Base-by-base conservation (phyloP, 2,329 filamentous ascomycete species). In the Talaromyces islandicus region DNA sequence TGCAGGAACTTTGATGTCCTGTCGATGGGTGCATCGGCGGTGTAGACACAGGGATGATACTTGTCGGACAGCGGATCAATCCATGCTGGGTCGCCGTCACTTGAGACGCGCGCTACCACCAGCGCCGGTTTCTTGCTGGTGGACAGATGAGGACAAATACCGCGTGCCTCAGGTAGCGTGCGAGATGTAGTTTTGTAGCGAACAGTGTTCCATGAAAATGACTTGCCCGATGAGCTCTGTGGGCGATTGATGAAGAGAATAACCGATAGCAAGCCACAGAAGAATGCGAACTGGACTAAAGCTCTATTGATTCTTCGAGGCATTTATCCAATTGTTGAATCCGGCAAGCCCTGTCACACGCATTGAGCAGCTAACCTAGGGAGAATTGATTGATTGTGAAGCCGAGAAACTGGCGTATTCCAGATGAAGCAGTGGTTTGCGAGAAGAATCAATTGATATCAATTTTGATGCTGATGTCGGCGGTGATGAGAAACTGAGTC, bases 41-140 rank as follows among this genome's bases (percentile, higher is more conserved):
- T 73, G 68, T 81, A 81, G 6, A 79, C 64, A 66, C 80, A 81
- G 35, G 76, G 63, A 56, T 81, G 78, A 59, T 80, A 82, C 56
- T 71, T 67, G 6, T 69, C 58, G 6, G 64, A 58, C 7, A 82
- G 67, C 0, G 56, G 21, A 6, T 77, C 64, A n/a, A 80, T 69
- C 80, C 80, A 82, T 54, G 64, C 65, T 1, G 70, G 56, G 56
- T 75, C 73, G 6, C 77, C 78, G 58, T 81, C 78, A 24, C 71
- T 65, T n/a, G 66, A 63, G 29, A 77, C 71, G 46, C 73, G 71
- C 0, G 79, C 75, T 0, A 81, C 76, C 3, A 82, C 68, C 21
- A 82, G 66, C 1, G 74, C 79, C 3, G 80, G 78, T 62, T 80
- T 81, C 4, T 67, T 66, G 43, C 64, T 69, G 1, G 63, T 61